Evolutionary conservation across 805 yeast genomes (phyloP), one percentile per base, ranked within the genome.

Genomic region (Barnettozyma californica): DNA sequence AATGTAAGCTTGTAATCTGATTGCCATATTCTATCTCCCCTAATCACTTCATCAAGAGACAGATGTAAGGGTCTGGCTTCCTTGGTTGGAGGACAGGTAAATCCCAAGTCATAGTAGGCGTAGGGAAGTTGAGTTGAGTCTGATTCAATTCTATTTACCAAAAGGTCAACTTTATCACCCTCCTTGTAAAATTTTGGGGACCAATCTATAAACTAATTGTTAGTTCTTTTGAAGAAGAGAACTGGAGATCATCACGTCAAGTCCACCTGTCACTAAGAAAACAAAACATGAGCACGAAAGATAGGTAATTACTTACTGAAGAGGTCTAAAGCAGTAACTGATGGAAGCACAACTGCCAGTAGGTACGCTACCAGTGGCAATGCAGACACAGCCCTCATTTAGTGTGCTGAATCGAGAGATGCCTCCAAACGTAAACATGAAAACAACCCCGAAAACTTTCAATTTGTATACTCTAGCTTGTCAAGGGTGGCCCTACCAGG

Each of bases 11-110:
- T 68, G 58, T 86, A 87, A 53, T 83, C 87, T 35, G 91, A 81
- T 52, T 78, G 81, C 83, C 87, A 81, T 44, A 84, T 77, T 46
- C 95, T 69, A 60, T 89, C 96, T 13, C 96, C 96, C 46, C 84
- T 73, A 47, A 89, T 70, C 18, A 90, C 81, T 57, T 87, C 92
- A 14, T 90, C 87, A 20, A 89, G 63, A 5, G 90, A 83, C 41
- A 87, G 63, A 54, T 83, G 84, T 18, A 84, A 66, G 2, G 87
- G 83, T 49, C 78, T 77, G n/a, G 78, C 70, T 6, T 69, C 60
- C 2, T 60, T 60, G 2, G 76, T 68, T 9, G 86, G 80, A 0
- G 92, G 88, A 65, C 96, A 89, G 2, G 87, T 83, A 63, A 88
- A 89, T 2, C 87, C 88, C 44, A 90, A 69, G 48, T 83, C 87